phyloP scores from a whole-genome alignment of 2,329 filamentous ascomycete genomes.

The Thelonectria discophora region DNA sequence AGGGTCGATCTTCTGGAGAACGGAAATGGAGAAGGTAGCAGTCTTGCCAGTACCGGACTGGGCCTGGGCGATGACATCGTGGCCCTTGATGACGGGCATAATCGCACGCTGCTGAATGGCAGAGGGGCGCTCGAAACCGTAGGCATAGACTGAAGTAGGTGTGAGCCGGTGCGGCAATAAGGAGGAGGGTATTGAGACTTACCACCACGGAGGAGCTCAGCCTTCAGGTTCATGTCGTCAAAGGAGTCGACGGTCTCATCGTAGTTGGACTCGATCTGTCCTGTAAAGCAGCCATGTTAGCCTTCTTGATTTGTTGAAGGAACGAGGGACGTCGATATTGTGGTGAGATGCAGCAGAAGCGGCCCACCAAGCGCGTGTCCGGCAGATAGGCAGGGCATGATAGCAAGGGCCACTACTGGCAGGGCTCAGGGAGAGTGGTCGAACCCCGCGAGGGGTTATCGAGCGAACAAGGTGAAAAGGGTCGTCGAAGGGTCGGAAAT shows the following conservation, averaged over 20 bases:
- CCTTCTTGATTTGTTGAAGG: conserved; percentile 20
- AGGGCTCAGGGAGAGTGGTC: conserved; percentile 22
- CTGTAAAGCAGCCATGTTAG: conserved; percentile 58
- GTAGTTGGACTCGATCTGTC: conserved; percentile 99
- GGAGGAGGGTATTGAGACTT: conserved; percentile 43
- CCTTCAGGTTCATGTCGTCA: conserved; percentile 96
- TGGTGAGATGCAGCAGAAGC: conserved; percentile 19
- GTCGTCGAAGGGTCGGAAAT: conserved; percentile 18
- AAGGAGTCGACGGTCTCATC: conserved; percentile 99
- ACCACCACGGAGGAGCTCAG: conserved; percentile 96
- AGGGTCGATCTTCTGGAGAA: conserved; percentile 98
- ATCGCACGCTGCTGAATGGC: conserved; percentile 99
- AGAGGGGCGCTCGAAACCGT: conserved; percentile 99
- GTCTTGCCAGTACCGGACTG: conserved; percentile 99
- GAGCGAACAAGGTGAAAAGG: conserved; percentile 28
- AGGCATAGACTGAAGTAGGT: conserved; percentile 79
- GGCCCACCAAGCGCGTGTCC: conserved; percentile 26
- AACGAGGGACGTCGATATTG: conserved; percentile 25
- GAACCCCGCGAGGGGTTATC: conserved; percentile 22
- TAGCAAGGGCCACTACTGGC: conserved; percentile 19
- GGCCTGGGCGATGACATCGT: conserved; percentile 99
- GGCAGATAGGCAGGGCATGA: conserved; percentile 20
- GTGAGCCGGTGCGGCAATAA: conserved; percentile 42
- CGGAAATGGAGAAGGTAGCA: conserved; percentile 98
- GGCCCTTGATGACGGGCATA: conserved; percentile 99